Conservation (phyloP, 352 stramenopile genomes). For the Stramenopiles sp. region DNA sequence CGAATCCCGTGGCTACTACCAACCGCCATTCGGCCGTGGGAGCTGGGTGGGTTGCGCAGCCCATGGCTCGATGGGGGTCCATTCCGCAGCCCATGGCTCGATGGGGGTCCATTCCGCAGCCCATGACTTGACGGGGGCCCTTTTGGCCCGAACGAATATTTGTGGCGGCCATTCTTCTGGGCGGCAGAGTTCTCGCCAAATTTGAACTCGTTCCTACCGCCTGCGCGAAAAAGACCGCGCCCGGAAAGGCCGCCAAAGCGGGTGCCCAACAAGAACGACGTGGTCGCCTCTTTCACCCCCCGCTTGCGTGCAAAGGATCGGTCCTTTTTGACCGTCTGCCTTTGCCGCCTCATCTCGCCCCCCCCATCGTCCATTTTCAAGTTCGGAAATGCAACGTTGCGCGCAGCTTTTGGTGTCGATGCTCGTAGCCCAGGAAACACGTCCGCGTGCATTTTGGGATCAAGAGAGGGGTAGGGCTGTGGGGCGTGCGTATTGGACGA, state of each 20-base stretch:
- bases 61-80: not conserved
- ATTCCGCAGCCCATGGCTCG: not conserved
- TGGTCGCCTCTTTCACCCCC: not conserved
- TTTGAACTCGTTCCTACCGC: too few relatives aligned
- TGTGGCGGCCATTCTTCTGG: too few relatives aligned
- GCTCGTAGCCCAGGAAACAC: not conserved
- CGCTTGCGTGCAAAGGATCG: not conserved
- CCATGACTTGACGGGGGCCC: not conserved
- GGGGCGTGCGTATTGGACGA: too few relatives aligned
- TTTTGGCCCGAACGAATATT: too few relatives aligned
- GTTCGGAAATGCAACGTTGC: not conserved
- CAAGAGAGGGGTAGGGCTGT: too few relatives aligned
- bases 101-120: not conserved
- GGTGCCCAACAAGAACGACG: not conserved
- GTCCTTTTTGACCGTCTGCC: not conserved
- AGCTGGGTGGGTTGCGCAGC: not conserved
- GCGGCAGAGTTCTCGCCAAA: too few relatives aligned
- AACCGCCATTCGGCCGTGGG: not conserved
- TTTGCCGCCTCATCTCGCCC: not conserved
- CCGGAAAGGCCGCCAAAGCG: not conserved
- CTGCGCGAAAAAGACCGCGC: not conserved
- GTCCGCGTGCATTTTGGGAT: too few relatives aligned
- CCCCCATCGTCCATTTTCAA: not conserved
- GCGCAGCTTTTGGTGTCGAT: not conserved
- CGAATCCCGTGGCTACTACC: not conserved